Evolutionary conservation across 1,284 basidiomycete species (phyloP).

Genomic region (Dichomitus squalens): DNA sequence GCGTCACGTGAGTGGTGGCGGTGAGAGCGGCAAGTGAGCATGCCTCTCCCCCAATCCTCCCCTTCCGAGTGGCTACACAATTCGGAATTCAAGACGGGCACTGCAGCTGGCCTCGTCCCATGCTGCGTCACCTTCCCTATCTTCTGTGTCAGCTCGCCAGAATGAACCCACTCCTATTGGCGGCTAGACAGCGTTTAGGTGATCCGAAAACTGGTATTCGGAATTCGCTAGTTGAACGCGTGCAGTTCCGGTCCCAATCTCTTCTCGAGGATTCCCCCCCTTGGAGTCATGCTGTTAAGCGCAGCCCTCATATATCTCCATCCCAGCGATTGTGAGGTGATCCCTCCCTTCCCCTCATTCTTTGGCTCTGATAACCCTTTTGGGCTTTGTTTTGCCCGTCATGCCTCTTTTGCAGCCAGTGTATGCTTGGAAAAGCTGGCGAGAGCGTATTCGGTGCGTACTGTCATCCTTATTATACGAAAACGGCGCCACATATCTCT

Average conservation of each 20-base stretch:
- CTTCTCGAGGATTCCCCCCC: slow-evolving; percentile 11
- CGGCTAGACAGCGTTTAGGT: slow-evolving; percentile 2
- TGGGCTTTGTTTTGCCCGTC: slow-evolving; percentile 5
- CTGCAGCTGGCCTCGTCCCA: slow-evolving; percentile 11
- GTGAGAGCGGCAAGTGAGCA: not conserved
- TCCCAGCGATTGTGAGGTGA: not conserved
- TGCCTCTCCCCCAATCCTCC: slow-evolving; percentile 7
- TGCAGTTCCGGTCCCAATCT: slow-evolving; percentile 21
- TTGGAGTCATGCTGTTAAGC: slow-evolving; percentile 1
- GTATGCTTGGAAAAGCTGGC: slow-evolving; percentile 33
- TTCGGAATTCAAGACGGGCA: slow-evolving; percentile 20
- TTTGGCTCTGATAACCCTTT: slow-evolving; percentile 8
- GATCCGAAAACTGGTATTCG: slow-evolving; percentile 21
- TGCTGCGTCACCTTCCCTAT: slow-evolving; percentile 9
- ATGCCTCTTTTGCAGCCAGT: slow-evolving; percentile 29
- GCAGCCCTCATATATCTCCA: slow-evolving; percentile 15
- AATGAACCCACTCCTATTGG: slow-evolving; percentile 20
- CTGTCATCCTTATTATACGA: not conserved
- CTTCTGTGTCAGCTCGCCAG: slow-evolving; percentile 7
- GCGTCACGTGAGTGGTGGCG: slow-evolving; percentile 14
- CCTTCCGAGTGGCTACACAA: slow-evolving; percentile 19
- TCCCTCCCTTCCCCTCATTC: slow-evolving; percentile 7
- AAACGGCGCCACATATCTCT: not conserved
- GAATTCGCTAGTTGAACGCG: slow-evolving; percentile 24
- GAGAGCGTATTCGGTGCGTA: slow-evolving; percentile 30